Conservation (phyloP, 441 rosid species). For the Brassica balearica region DNA sequence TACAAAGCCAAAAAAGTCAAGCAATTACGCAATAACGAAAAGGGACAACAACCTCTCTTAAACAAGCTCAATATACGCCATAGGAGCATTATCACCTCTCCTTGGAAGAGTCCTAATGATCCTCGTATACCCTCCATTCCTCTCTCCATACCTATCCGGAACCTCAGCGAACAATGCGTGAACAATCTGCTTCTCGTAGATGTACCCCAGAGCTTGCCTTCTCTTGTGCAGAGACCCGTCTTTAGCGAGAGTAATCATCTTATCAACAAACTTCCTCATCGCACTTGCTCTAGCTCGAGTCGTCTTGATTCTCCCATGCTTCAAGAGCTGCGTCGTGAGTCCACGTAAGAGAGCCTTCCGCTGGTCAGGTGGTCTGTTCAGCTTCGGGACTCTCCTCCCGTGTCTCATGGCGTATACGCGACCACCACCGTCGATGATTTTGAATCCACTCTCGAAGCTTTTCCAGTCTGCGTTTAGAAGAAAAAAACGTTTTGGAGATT, state of each 20-base stretch:
- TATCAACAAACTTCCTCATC: conserved; percentile 84
- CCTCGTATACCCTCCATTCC: conserved; percentile 93
- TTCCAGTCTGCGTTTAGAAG: conserved; percentile 48
- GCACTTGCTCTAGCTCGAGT: conserved; percentile 91
- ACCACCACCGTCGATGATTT: conserved; percentile 57
- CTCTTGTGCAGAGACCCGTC: conserved; percentile 92
- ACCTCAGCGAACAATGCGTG: conserved; percentile 91
- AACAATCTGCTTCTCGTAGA: conserved; percentile 93
- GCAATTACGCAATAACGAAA: conserved; percentile 1
- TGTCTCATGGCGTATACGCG: conserved; percentile 86
- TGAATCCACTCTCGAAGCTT: conserved; percentile 55
- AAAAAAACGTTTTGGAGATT: background rate
- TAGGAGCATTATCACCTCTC: conserved; percentile 97
- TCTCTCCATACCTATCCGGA: conserved; percentile 81
- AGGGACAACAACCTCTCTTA: conserved; percentile 40
- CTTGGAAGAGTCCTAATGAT: conserved; percentile 90
- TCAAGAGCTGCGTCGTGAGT: conserved; percentile 90
- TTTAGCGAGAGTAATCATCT: conserved; percentile 96
- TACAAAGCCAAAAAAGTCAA: conserved; percentile 12
- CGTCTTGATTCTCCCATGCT: conserved; percentile 87
- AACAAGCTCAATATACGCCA: conserved; percentile 97
- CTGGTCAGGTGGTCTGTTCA: conserved; percentile 89
- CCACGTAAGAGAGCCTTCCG: conserved; percentile 83
- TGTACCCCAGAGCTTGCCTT: conserved; percentile 87
- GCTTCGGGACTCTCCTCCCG: conserved; percentile 82